phyloP scores from a whole-genome alignment of 495 filamentous ascomycete genomes.

The Achaetomiella virescens region DNA sequence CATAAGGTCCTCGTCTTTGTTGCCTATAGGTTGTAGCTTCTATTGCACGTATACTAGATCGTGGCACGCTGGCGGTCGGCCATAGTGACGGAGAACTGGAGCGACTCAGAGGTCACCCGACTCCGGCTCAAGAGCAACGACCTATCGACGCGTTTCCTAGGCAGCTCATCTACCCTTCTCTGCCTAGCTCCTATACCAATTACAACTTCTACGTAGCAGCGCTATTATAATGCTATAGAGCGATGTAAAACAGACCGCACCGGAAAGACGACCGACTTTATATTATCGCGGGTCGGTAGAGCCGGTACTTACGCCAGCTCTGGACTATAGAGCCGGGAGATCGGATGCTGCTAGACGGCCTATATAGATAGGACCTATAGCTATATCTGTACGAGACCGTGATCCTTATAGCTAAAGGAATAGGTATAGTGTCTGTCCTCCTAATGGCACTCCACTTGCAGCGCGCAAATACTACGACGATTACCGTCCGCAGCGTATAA shows the following conservation, averaged over 20 bases:
- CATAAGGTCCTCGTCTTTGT: neutral
- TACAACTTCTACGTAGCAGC: neutral
- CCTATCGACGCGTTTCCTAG: neutral
- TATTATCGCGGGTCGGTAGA: neutral
- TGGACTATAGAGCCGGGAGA: neutral
- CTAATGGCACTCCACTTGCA: slow-evolving; percentile 4
- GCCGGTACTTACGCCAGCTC: neutral
- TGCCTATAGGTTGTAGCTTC: neutral
- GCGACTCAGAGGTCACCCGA: neutral
- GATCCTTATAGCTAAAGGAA: slow-evolving; percentile 5
- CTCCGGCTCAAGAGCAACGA: slow-evolving; percentile 3
- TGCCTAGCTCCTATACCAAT: slow-evolving; percentile 2
- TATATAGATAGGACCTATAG: neutral
- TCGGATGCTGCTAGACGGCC: slow-evolving; percentile 1
- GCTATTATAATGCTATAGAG: slow-evolving; percentile 2
- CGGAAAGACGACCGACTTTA: neutral
- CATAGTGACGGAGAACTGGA: neutral
- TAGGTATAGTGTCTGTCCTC: slow-evolving; percentile 2
- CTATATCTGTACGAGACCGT: neutral
- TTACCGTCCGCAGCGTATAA: neutral
- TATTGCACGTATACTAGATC: neutral
- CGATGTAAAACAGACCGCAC: neutral
- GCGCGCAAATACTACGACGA: slow-evolving; percentile 1
- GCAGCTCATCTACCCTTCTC: slow-evolving; percentile 5
- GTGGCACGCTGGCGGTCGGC: neutral